Percentiles rank a stretch among this genome's conserved stretches.
phyloP scores from a whole-genome alignment of 2,329 filamentous ascomycete genomes.

The Aspergillus eucalypticola region DNA sequence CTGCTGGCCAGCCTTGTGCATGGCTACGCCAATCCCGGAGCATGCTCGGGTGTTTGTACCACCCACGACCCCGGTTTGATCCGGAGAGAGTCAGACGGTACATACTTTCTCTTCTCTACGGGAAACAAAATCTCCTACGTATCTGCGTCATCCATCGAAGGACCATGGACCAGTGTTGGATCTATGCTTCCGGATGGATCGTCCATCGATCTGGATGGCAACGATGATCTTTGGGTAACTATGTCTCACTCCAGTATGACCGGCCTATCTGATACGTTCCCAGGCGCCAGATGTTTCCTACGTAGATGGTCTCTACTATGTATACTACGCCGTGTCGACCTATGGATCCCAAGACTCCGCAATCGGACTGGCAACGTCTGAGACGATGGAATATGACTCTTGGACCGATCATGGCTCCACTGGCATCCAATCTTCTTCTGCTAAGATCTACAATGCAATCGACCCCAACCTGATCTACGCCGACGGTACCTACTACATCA shows the following conservation, averaged over 20 bases:
- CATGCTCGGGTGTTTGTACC: slow-evolving; percentile 34
- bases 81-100: slow-evolving; percentile 49
- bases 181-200: slow-evolving; percentile 50
- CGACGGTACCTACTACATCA: slow-evolving; percentile 50
- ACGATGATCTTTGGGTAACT: slow-evolving; percentile 53
- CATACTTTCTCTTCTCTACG: slow-evolving; percentile 57
- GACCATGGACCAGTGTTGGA: slow-evolving; percentile 54
- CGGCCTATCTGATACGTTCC: background rate
- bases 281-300: slow-evolving; percentile 65
- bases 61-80: slow-evolving; percentile 54
- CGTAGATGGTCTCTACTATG: slow-evolving; percentile 61
- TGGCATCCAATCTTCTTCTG: slow-evolving; percentile 38
- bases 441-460: slow-evolving; percentile 60
- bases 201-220: slow-evolving; percentile 49
- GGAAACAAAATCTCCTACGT: slow-evolving; percentile 53
- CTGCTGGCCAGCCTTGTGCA: slow-evolving; percentile 20
- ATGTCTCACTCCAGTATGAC: background rate
- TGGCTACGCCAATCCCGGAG: slow-evolving; percentile 33
- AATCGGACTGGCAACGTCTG: slow-evolving; percentile 60
- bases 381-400: slow-evolving; percentile 38
- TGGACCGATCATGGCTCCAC: slow-evolving; percentile 39
- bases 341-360: slow-evolving; percentile 63
- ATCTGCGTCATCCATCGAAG: slow-evolving; percentile 49
- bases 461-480: slow-evolving; percentile 56
- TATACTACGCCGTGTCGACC: slow-evolving; percentile 67